Evolutionary conservation across 1,139 yeast genomes (phyloP).

Genomic region (Hyphopichia buzzinii): DNA sequence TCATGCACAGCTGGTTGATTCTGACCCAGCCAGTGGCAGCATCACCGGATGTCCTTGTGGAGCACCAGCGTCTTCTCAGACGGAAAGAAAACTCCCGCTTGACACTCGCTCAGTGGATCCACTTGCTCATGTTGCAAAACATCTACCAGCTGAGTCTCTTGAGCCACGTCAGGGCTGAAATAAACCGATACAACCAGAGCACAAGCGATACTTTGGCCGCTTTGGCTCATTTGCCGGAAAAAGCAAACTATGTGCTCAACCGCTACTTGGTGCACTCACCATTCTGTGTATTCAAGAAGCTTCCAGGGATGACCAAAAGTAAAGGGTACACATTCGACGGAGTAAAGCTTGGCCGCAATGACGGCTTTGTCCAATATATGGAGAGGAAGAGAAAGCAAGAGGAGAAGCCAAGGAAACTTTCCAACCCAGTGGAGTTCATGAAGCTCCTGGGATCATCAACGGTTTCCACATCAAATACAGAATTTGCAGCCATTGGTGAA

Average conservation of each 20-base stretch:
- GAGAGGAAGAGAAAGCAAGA: no score
- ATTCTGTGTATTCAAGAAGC: constrained; percentile 13
- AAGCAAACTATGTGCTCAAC: constrained; percentile 19
- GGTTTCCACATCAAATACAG: no score
- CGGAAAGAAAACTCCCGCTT: background rate
- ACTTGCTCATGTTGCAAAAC: no score
- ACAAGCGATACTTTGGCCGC: no score
- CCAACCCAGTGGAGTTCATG: constrained; percentile 2
- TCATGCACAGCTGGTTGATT: constrained; percentile 1
- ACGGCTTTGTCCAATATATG: constrained; percentile 18
- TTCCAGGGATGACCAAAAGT: constrained; percentile 6
- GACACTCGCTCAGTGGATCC: constrained; percentile 2
- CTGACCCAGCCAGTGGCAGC: no score
- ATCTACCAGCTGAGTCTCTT: background rate
- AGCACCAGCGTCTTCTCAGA: background rate
- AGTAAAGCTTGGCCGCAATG: constrained; percentile 11
- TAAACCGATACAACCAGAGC: no score
- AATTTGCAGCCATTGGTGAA: background rate
- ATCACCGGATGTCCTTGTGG: background rate
- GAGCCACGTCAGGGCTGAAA: background rate
- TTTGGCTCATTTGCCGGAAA: constrained; percentile 4
- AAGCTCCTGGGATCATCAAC: background rate
- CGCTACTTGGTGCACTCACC: constrained; percentile 21
- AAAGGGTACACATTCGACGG: constrained; percentile 13
- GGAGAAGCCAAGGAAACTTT: constrained; percentile 1